Conservation (phyloP, 371 early-diverging fungal genomes). For the Mucor racemosus region DNA sequence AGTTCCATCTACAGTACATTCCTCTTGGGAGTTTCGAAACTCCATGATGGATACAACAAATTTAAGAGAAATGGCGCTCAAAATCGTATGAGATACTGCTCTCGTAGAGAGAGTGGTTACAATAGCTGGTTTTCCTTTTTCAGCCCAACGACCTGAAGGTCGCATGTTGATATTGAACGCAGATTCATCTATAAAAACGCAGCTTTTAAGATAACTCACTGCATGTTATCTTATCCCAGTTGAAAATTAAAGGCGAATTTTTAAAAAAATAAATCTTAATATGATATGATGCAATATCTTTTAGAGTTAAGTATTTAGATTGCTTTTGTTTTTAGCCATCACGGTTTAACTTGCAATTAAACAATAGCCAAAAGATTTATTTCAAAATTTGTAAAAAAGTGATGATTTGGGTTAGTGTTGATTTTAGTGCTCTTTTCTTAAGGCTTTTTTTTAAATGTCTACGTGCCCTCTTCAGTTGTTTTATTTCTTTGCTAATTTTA, state of each 20-base stretch:
- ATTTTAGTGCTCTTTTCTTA: constrained; percentile 25
- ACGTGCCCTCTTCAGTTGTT: constrained; percentile 15
- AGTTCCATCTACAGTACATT: too few species aligned
- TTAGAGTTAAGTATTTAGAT: too few species aligned
- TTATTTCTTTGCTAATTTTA: constrained; percentile 22
- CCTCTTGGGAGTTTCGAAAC: too few species aligned
- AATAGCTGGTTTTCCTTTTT: constrained; percentile 27
- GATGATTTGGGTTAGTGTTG: background rate
- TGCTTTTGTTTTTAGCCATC: too few species aligned
- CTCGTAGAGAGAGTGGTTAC: constrained; percentile 24
- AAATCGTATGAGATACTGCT: constrained; percentile 24
- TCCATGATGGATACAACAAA: constrained; percentile 18
- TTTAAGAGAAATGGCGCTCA: constrained; percentile 25
- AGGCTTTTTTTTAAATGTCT: constrained; percentile 22
- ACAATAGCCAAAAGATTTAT: too few species aligned
- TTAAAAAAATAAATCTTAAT: too few species aligned
- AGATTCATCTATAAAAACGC: constrained; percentile 24
- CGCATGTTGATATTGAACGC: constrained; percentile 26
- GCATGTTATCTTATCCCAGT: too few species aligned
- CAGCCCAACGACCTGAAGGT: constrained; percentile 20
- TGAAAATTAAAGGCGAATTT: too few species aligned
- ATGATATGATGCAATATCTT: too few species aligned
- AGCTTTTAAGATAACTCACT: too few species aligned
- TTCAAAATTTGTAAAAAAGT: too few species aligned
- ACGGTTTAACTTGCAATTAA: too few species aligned